Percentiles rank a stretch among this genome's conserved stretches.
Evolutionary conservation across 371 early-diverging fungal genomes (phyloP).

Genomic region (Entomophthora muscae): DNA sequence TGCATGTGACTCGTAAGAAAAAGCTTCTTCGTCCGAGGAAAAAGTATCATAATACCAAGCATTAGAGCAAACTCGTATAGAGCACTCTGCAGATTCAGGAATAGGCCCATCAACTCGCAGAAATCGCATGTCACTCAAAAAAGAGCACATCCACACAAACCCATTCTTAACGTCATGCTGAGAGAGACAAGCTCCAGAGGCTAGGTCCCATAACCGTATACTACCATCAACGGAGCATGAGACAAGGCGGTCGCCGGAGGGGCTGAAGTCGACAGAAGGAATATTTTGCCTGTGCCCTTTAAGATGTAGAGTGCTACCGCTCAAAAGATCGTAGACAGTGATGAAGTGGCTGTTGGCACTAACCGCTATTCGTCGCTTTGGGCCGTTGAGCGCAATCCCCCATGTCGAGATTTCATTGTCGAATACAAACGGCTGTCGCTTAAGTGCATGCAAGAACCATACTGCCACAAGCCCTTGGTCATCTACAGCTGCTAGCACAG

Average conservation of each 20-base stretch:
- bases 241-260: constrained; percentile 29
- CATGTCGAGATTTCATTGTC: constrained; percentile 27
- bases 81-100: constrained; percentile 4
- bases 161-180: constrained; percentile 8
- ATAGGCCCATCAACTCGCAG: not conserved
- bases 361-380: constrained; percentile 30
- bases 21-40: no score
- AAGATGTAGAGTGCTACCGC: constrained; percentile 6
- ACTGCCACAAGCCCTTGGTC: constrained; percentile 27
- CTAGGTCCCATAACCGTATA: constrained; percentile 28
- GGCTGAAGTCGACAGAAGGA: constrained; percentile 33
- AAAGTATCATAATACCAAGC: not conserved
- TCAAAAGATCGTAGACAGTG: constrained; percentile 26
- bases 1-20: no score
- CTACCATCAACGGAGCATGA: constrained; percentile 33
- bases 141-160: constrained; percentile 2
- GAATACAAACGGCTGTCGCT: constrained; percentile 21
- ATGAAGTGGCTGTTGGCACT: constrained; percentile 34
- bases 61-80: not conserved
- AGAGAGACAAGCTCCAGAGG: constrained; percentile 11
- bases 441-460: constrained; percentile 26
- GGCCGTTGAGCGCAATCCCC: constrained; percentile 37
- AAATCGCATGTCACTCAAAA: not conserved
- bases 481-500: constrained; percentile 29
- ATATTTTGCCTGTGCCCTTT: constrained; percentile 40